A percentile compares a stretch with the other conserved stretches of the same genome.
Evolutionary conservation across 345 rosid species (phyloP).

Genomic region (Pugionium dolabratum): DNA sequence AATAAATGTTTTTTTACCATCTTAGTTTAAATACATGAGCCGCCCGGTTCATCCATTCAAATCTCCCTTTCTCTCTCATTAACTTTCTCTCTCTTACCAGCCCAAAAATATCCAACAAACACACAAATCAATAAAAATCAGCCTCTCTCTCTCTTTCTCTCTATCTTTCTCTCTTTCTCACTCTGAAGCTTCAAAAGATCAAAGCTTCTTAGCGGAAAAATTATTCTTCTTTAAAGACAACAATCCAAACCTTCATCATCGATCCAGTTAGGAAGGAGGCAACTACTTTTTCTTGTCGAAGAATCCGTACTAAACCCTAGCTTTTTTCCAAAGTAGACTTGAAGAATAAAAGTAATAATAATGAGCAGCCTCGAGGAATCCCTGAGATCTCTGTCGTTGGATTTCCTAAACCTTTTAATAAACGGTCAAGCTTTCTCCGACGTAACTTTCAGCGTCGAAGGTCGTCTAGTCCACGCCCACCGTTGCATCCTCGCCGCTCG

Average conservation of each 20-base stretch:
- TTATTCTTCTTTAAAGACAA: neutral
- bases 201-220: neutral
- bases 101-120: conserved; percentile 51
- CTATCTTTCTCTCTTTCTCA: conserved; percentile 28
- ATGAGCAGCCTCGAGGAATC: conserved; percentile 74
- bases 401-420: conserved; percentile 87
- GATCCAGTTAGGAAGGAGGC: too few relatives aligned
- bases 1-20: conserved; percentile 27
- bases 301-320: conserved; percentile 38
- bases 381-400: conserved; percentile 84
- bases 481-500: conserved; percentile 96
- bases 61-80: conserved; percentile 27
- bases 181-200: conserved; percentile 25
- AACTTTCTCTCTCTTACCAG: conserved; percentile 40
- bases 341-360: neutral
- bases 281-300: neutral
- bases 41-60: conserved; percentile 84
- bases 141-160: conserved; percentile 42
- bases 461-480: conserved; percentile 95
- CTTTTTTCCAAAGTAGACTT: neutral
- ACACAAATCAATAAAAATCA: conserved; percentile 49
- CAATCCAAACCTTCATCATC: too few relatives aligned
- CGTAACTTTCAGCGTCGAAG: conserved; percentile 97
- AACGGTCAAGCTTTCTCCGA: conserved; percentile 99
- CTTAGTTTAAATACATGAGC: conserved; percentile 63